Evolutionary conservation across 306 rosid species (phyloP).

Genomic region (Vicia villosa): DNA sequence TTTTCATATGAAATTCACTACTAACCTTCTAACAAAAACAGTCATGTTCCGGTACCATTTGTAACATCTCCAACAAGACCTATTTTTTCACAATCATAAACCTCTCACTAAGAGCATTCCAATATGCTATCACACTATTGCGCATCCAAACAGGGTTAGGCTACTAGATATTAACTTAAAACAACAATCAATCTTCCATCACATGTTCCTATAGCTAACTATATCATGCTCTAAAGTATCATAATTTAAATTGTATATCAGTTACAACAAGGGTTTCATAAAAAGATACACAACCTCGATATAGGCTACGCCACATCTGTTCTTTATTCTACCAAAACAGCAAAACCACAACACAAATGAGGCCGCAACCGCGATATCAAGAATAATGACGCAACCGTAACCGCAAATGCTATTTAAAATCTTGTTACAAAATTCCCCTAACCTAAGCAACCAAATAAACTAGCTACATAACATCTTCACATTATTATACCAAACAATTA

Average conservation of each 20-base stretch:
- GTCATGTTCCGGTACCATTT: neutral
- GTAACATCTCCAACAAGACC: neutral
- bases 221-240: neutral
- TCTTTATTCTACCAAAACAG: neutral
- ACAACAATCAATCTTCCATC: slow-evolving; percentile 6
- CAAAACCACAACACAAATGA: neutral
- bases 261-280: neutral
- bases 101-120: neutral
- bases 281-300: neutral
- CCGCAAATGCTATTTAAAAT: neutral
- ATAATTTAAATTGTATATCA: neutral
- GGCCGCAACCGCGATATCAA: neutral
- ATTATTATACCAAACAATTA: neutral
- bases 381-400: neutral
- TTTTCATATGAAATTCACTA: neutral
- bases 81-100: neutral
- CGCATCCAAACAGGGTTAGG: neutral
- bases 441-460: neutral
- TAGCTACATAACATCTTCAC: neutral
- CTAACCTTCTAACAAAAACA: neutral
- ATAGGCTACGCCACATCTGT: neutral
- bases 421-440: neutral
- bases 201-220: neutral
- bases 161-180: neutral
- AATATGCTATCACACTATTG: neutral